Percentiles rank a stretch among this genome's conserved stretches.
Conservation (phyloP, 805 yeast species). For the Tetrapisispora phaffii region DNA sequence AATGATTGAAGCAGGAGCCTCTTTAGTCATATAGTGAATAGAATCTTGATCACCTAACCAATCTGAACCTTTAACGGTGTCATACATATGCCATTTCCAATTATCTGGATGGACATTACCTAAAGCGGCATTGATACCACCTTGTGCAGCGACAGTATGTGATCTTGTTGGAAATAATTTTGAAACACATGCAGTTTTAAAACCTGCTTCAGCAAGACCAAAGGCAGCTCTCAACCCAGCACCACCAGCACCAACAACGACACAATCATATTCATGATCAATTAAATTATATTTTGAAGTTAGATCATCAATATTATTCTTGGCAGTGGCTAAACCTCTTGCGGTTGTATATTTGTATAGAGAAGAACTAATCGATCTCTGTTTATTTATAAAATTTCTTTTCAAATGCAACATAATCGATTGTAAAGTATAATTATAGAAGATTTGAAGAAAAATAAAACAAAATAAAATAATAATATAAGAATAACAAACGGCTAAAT, state of each 20-base stretch:
- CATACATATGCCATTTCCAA: conserved; percentile 99
- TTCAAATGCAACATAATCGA: conserved; percentile 1
- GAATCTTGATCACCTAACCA: conserved; percentile 99
- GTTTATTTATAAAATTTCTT: neutral
- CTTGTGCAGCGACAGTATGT: conserved; percentile 98
- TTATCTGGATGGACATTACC: conserved; percentile 98
- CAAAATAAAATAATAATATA: no score
- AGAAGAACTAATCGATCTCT: neutral
- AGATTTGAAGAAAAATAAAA: neutral
- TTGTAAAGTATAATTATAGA: neutral
- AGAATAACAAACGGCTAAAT: no score
- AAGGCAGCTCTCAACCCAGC: conserved; percentile 98
- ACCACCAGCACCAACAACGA: conserved; percentile 98
- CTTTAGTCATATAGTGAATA: conserved; percentile 97
- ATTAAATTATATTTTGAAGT: conserved; percentile 76
- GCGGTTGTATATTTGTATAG: neutral
- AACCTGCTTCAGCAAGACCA: conserved; percentile 94
- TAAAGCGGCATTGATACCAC: conserved; percentile 97
- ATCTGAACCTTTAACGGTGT: conserved; percentile 97
- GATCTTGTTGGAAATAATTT: conserved; percentile 97
- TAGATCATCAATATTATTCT: conserved; percentile 28
- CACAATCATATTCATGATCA: conserved; percentile 97
- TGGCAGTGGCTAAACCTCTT: conserved; percentile 1
- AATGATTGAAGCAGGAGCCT: conserved; percentile 91
- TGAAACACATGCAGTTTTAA: conserved; percentile 93